Base-by-base conservation (phyloP, 768 basidiomycete genomes). In the Pilatotrama ljubarskyi region DNA sequence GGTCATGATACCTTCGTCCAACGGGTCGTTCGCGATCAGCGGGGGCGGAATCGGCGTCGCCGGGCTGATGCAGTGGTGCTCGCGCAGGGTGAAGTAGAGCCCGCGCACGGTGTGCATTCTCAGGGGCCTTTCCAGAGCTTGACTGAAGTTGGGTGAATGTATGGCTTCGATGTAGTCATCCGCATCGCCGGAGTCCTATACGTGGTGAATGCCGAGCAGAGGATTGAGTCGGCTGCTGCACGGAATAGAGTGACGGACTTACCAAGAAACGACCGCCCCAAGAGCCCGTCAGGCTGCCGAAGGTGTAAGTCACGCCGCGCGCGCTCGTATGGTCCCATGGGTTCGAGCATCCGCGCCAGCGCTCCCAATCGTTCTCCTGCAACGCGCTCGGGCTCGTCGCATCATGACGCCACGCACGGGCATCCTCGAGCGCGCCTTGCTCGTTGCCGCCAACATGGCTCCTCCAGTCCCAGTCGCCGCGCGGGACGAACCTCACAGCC, bases 261-360 rank as follows among this genome's bases (percentile, higher is more conserved):
- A 88, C 87, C 49, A 85, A 71, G 68, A 85, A 78, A 15, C 82
- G 76, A 3, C 89, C 89, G 55, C 84, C 78, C 87, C 84, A 89
- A 1, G 80, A 72, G 1, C 87, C 87, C 20, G 70, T 72, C 65
- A 88, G 74, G 3, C 74, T 66, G 7, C 88, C 88, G 0, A 76
- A 77, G 2, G 76, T 75, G 69, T 83, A 86, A 20, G 72, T 71
- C 5, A 52, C 57, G 10, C 71, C 73, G 55, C 70, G 66, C 1
- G 62, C 65, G 32, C 69, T 61, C 0, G 70, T 68, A 9, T 63
- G 20, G n/a, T 13, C 36, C 59, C 72, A 76, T 14, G 79, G 64
- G 50, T 81, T 72, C 29, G 65, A 74, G 63, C 86, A 87, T 25
- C 77, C 68, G 6, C 76, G 72, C 61, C 80, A 72, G 17, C 86